Base-by-base conservation (phyloP, 768 basidiomycete species). In the Hygrophorus russula region DNA sequence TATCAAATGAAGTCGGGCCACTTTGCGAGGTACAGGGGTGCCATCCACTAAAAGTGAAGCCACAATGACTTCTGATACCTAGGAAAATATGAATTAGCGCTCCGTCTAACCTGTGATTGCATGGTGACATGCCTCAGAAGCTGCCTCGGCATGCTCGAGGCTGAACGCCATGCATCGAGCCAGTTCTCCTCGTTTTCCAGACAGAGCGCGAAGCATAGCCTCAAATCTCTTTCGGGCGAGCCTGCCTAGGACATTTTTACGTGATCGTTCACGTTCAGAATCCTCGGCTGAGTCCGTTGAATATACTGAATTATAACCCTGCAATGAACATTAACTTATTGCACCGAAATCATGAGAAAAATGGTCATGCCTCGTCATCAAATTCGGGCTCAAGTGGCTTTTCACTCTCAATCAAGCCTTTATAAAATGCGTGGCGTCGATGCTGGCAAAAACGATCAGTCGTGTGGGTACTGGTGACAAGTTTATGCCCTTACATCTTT, bases 131-230 rank as follows among this genome's bases (percentile, higher is more conserved):
- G 91, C 93, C 70, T 96, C 93, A 44, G 82, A 78, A 13, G 93
- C 91, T 13, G 92, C 92, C 61, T 98, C 94, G 1, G 93, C 94
- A 55, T 94, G 91, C 58, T 93, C 90, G 34, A 99, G 69, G 49
- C 91, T 88, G 57, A 98, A 98, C n/a, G 84, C 77, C 96, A 98
- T 99, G 48, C 87, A 91, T 17, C 91, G 72, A 27, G 90, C 96
- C 31, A 98, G 78, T 60, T 93, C 90, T 4, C 87, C 91, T 45
- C 92, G 69, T 53, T 82, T 80, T 2, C 92, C 92, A 5, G 80
- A 81, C 54, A 98, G 65, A 5, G 78, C 80, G 14, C 96, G 78
- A 34, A 99, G 69, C 80, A 97, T 89, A 2, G 80, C 78, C 62
- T 96, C 89, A 53, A 98, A 93, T 42, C 92, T 71, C 48, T 74